Conservation (phyloP, 2,329 filamentous ascomycete species). For the Uncinocarpus reesii region DNA sequence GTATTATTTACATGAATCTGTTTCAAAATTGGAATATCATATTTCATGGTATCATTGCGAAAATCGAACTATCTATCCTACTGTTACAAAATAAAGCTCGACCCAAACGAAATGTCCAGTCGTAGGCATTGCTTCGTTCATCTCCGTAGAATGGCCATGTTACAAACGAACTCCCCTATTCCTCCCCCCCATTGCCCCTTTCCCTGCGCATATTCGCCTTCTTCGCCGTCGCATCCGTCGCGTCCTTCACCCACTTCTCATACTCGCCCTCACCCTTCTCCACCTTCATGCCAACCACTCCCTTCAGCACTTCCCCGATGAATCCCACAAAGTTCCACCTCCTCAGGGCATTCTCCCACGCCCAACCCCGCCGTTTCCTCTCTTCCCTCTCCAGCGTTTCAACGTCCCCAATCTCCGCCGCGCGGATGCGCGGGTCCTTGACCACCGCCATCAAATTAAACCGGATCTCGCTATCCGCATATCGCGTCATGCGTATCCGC, state of each 20-base stretch:
- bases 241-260: slow-evolving; percentile 71
- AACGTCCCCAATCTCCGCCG: slow-evolving; percentile 68
- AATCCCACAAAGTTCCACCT: slow-evolving; percentile 96
- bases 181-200: slow-evolving; percentile 9
- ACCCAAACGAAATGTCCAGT: neutral
- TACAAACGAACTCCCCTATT: neutral
- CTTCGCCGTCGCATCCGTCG: slow-evolving; percentile 36
- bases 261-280: slow-evolving; percentile 56
- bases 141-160: neutral
- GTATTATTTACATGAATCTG: too few relatives aligned
- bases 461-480: slow-evolving; percentile 76
- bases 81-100: neutral
- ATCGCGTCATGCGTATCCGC: slow-evolving; percentile 70
- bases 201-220: slow-evolving; percentile 29
- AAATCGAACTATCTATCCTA: neutral
- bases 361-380: slow-evolving; percentile 74
- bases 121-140: too few relatives aligned
- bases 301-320: slow-evolving; percentile 79
- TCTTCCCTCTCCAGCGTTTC: slow-evolving; percentile 72
- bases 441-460: slow-evolving; percentile 96
- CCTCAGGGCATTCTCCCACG: slow-evolving; percentile 86
- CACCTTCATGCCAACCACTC: slow-evolving; percentile 66
- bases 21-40: too few relatives aligned
- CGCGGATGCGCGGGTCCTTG: slow-evolving; percentile 65
- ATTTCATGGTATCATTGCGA: too few relatives aligned